Evolutionary conservation across 2,329 filamentous ascomycete species (phyloP).

Genomic region (Hypoxylon sp.): DNA sequence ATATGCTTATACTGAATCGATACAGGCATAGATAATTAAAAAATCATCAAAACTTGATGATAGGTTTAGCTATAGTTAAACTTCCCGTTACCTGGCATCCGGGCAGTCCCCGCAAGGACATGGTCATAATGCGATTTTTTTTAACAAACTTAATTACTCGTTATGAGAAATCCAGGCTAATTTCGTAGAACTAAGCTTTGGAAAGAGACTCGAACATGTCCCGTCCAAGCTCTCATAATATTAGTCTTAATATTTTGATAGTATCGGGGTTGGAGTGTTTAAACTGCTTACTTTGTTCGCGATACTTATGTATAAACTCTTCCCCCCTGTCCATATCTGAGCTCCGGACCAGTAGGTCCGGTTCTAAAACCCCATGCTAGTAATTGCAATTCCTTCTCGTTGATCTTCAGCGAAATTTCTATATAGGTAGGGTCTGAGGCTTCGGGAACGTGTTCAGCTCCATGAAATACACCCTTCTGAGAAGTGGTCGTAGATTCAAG

Average conservation of each 20-base stretch:
- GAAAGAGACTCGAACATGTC: not conserved
- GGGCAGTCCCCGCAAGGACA: not conserved
- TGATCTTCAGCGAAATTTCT: slow-evolving; percentile 23
- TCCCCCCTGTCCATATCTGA: slow-evolving; percentile 8
- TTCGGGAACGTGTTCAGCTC: not conserved
- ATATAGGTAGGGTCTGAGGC: not conserved
- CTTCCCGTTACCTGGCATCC: not conserved
- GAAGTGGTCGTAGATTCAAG: not conserved
- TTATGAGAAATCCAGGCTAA: not conserved
- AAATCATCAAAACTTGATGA: too few species aligned
- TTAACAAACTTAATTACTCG: not conserved
- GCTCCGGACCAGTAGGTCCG: slow-evolving; percentile 4
- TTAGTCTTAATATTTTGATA: not conserved
- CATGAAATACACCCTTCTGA: not conserved
- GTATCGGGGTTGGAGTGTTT: slow-evolving; percentile 26
- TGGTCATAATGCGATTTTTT: not conserved
- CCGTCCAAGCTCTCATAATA: not conserved
- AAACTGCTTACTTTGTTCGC: not conserved
- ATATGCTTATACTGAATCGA: not conserved
- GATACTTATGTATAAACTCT: not conserved
- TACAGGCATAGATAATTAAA: not conserved
- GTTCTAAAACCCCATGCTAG: slow-evolving; percentile 1
- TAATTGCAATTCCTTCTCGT: not conserved
- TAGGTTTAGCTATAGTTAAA: not conserved
- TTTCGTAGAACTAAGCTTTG: not conserved